phyloP scores from a whole-genome alignment of 495 filamentous ascomycete species.

The Darksidea phi region DNA sequence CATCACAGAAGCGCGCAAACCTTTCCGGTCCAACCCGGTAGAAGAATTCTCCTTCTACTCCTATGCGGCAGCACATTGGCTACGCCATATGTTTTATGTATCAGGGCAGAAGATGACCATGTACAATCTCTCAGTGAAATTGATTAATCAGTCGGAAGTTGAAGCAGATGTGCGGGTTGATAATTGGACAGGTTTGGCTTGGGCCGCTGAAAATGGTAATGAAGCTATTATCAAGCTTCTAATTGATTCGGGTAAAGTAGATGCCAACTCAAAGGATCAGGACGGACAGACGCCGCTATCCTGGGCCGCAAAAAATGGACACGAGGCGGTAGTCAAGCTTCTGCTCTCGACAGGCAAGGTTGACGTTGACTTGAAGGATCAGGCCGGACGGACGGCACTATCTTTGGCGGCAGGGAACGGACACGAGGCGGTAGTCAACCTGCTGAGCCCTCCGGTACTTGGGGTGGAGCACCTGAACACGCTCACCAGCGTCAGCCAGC shows the following conservation, averaged over 20 bases:
- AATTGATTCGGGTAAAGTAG: slow-evolving; percentile 10
- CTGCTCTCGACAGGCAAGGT: slow-evolving; percentile 16
- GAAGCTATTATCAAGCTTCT: slow-evolving; percentile 11
- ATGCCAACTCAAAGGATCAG: slow-evolving; percentile 6
- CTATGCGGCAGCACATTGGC: slow-evolving; percentile 37
- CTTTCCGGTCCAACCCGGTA: slow-evolving; percentile 14
- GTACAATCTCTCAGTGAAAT: slow-evolving; percentile 33
- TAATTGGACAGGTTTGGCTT: slow-evolving; percentile 4
- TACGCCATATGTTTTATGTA: slow-evolving; percentile 20
- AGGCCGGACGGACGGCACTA: slow-evolving; percentile 11
- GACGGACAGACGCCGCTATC: slow-evolving; percentile 1
- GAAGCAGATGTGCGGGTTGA: slow-evolving; percentile 8
- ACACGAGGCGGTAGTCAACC: slow-evolving; percentile 10
- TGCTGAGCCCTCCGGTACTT: slow-evolving; percentile 7
- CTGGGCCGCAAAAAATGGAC: slow-evolving; percentile 7
- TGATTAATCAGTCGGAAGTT: slow-evolving; percentile 28
- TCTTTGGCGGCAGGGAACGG: slow-evolving; percentile 4
- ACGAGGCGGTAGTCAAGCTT: slow-evolving; percentile 22
- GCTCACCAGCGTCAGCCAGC: too few relatives aligned
- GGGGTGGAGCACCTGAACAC: not conserved
- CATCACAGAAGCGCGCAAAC: slow-evolving; percentile 34
- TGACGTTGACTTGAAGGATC: slow-evolving; percentile 16
- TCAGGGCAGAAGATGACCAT: slow-evolving; percentile 13
- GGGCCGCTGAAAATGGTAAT: slow-evolving; percentile 12
- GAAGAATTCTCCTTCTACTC: slow-evolving; percentile 34